A percentile compares a stretch with the other conserved stretches of the same genome.
phyloP scores from a whole-genome alignment of 352 stramenopile genomes.

The Phytophthora citrophthora region DNA sequence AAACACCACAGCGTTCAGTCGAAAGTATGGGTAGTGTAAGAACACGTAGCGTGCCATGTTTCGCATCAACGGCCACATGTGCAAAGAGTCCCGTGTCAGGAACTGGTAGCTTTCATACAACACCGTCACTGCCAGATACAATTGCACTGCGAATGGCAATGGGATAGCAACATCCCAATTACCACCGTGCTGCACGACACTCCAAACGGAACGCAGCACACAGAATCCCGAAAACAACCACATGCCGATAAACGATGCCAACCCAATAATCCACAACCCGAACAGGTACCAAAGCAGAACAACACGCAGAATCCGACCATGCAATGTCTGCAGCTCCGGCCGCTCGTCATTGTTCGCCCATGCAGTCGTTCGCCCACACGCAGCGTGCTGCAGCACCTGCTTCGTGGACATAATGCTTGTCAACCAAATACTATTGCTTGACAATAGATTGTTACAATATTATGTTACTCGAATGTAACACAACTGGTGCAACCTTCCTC shows the following conservation, averaged over 20 bases:
- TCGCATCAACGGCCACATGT: slow-evolving; percentile 57
- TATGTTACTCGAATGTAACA: not conserved
- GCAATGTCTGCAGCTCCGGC: slow-evolving; percentile 29
- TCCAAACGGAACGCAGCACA: not conserved
- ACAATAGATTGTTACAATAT: not conserved
- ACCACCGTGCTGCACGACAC: slow-evolving; percentile 1
- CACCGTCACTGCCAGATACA: slow-evolving; percentile 40
- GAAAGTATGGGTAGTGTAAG: slow-evolving; percentile 64
- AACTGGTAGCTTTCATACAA: slow-evolving; percentile 60
- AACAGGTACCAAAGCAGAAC: slow-evolving; percentile 36
- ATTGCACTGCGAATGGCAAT: slow-evolving; percentile 23
- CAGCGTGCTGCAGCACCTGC: not conserved
- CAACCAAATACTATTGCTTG: not conserved
- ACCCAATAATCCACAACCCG: slow-evolving; percentile 37
- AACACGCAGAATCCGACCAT: slow-evolving; percentile 11
- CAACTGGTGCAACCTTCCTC: too few species aligned
- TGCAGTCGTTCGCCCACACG: slow-evolving; percentile 1
- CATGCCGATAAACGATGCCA: slow-evolving; percentile 23
- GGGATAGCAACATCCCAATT: slow-evolving; percentile 13
- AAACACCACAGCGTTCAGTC: slow-evolving; percentile 48
- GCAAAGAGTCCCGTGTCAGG: slow-evolving; percentile 24
- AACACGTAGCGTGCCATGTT: slow-evolving; percentile 46
- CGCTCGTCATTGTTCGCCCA: slow-evolving; percentile 34
- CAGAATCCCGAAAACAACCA: slow-evolving; percentile 20
- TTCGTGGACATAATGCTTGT: not conserved